Percentiles rank a stretch among this genome's conserved stretches.
phyloP scores from a whole-genome alignment of 2,329 filamentous ascomycete genomes.

The Catunica adiposa region DNA sequence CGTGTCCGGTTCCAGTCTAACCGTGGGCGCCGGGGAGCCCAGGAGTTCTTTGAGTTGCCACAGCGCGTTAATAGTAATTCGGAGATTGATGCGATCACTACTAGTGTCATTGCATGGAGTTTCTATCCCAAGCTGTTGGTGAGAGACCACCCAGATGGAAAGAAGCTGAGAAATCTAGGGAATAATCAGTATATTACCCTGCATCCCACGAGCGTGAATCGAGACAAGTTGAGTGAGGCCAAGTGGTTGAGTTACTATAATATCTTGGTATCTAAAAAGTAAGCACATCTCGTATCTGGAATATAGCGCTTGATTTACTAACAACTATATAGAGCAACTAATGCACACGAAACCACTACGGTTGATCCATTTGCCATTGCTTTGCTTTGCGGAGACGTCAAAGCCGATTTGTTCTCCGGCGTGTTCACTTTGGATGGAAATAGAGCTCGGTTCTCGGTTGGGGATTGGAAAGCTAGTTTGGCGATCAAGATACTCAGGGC shows the following conservation, averaged over 20 bases:
- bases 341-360: slow-evolving; percentile 75
- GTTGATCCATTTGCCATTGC: slow-evolving; percentile 70
- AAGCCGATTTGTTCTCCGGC: slow-evolving; percentile 78
- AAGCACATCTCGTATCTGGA: slow-evolving; percentile 23
- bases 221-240: slow-evolving; percentile 40
- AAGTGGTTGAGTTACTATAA: slow-evolving; percentile 90
- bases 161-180: slow-evolving; percentile 76
- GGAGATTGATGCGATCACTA: slow-evolving; percentile 61
- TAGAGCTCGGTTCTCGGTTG: slow-evolving; percentile 63
- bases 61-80: slow-evolving; percentile 58
- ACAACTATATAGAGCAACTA: slow-evolving; percentile 41
- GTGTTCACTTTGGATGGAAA: slow-evolving; percentile 79
- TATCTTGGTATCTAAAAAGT: slow-evolving; percentile 83
- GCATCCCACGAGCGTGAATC: slow-evolving; percentile 81
- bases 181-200: slow-evolving; percentile 85
- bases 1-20: slow-evolving; percentile 44
- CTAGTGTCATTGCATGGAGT: slow-evolving; percentile 76
- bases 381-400: slow-evolving; percentile 73
- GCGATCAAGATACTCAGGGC: slow-evolving; percentile 68
- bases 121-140: slow-evolving; percentile 90
- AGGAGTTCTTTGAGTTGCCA: slow-evolving; percentile 69
- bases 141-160: slow-evolving; percentile 50
- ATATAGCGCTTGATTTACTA: neutral
- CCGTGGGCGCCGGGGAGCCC: slow-evolving; percentile 36
- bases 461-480: slow-evolving; percentile 80